Base-by-base conservation (phyloP, 1,284 basidiomycete genomes). In the Ceraceosorus guamensis region DNA sequence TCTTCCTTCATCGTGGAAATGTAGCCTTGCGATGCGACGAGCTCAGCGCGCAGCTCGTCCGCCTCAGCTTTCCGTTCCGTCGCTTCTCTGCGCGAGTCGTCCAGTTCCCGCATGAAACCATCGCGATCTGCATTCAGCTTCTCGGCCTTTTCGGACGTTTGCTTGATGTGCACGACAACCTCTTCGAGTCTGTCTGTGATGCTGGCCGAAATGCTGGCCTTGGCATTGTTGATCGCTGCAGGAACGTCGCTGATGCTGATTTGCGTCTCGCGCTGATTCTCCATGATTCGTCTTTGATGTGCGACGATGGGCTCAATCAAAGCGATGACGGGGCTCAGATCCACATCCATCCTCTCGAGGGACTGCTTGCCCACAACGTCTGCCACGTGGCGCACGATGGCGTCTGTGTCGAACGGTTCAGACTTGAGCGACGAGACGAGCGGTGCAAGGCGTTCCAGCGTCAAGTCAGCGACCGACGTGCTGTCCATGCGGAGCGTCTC, bases 281-380 rank as follows among this genome's bases (percentile, higher is more conserved):
- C 62, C 6, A 69, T 48, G 7, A 70, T 64, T 45, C 58, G 53
- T 32, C 57, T 60, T 24, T 71, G 69, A 44, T 67, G 63, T 18
- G 57, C 49, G 24, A 70, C 58, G n/a, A 71, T 50, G 4, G 69
- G 67, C 41, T 71, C 68, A 2, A 71, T 53, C 33, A 71, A 62
- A 1, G 68, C 68, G 14, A 65, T 55, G 31, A 71, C 66, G 1
- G 67, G 67, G n/a, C 55, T 57, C 44, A 70, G 62, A 35, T 69
- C 66, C 57, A 65, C 51, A 32, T 34, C 50, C n/a, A 59, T 53
- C 44, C 68, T 63, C 55, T 68, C 66, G 48, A 66, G 63, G n/a
- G 65, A 63, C 47, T 66, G 64, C 55, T 62, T 61, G 31, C 60
- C 68, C 32, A 70, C 56, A 18, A 64, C 61, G 48, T 66, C 64